These are phyloP conservation scores for Amaranthus tricolor DNA, from an alignment of 179 eudicot species.

Conservation along the genomic window DNA sequence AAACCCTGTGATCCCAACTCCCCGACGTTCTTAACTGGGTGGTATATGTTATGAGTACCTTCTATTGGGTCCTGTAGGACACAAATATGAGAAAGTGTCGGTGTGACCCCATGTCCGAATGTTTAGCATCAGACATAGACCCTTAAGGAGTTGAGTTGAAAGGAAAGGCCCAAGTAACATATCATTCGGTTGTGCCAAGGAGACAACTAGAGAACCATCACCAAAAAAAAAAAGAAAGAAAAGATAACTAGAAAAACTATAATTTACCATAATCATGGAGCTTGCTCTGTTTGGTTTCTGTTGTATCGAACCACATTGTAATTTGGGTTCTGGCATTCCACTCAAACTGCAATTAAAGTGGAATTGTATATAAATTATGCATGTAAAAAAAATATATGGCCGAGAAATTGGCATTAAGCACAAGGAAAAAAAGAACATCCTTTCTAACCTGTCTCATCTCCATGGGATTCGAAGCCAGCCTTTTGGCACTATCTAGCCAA, in stretches of 20 bases:
- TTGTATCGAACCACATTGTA: conserved; percentile 93
- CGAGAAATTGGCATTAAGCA: conserved; percentile 1
- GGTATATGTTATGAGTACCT: too few species aligned
- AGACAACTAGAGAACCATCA: not conserved
- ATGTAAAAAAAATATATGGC: not conserved
- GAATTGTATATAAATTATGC: conserved; percentile 6
- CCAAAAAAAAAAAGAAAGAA: not conserved
- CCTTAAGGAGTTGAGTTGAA: too few species aligned
- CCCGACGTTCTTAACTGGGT: too few species aligned
- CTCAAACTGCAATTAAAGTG: conserved; percentile 59
- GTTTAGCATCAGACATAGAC: too few species aligned
- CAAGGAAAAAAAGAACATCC: not conserved
- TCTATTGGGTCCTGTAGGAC: too few species aligned
- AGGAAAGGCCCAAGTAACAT: too few species aligned
- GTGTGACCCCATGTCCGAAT: too few species aligned
- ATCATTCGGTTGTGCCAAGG: too few species aligned
- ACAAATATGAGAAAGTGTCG: too few species aligned
- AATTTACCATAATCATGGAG: conserved; percentile 94
- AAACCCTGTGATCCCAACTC: too few species aligned
- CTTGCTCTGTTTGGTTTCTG: conserved; percentile 69
- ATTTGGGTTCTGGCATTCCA: conserved; percentile 99
- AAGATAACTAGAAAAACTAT: too few species aligned
- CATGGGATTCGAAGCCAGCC: conserved; percentile 57
- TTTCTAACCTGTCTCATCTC: conserved; percentile 71
- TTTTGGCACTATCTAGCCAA: conserved; percentile 89